Evolutionary conservation across 208 protist genomes (phyloP).

Genomic region (Crithidia brevicula): DNA sequence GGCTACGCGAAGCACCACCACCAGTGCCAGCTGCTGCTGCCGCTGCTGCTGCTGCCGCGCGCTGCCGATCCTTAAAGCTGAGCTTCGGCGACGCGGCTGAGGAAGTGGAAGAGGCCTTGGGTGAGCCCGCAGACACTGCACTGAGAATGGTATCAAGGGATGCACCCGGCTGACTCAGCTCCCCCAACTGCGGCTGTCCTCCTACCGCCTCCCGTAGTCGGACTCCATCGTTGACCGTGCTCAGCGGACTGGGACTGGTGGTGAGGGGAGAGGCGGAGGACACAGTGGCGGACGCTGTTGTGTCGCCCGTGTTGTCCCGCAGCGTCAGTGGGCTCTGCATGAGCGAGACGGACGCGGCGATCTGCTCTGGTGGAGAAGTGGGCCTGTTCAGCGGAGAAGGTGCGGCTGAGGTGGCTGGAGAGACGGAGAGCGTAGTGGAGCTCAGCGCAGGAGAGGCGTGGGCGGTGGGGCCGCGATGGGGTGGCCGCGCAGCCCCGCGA

Average conservation of each 20-base stretch:
- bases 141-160: slow-evolving; percentile 3
- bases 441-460: neutral
- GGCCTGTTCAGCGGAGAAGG: neutral
- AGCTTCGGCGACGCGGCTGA: slow-evolving; percentile 1
- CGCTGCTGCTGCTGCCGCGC: neutral
- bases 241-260: neutral
- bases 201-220: too few species aligned
- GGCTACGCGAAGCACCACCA: neutral
- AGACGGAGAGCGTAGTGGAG: neutral
- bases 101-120: slow-evolving; percentile 1
- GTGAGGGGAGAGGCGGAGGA: neutral
- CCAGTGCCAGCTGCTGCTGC: neutral
- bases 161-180: neutral
- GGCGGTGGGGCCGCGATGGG: neutral
- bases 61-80: slow-evolving; percentile 31
- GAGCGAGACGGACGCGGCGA: neutral
- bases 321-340: neutral
- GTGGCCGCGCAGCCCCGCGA: neutral
- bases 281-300: neutral
- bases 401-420: neutral
- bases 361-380: neutral
- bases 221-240: too few species aligned
- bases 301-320: too few species aligned
- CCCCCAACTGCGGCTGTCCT: neutral
- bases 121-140: neutral